These are phyloP conservation scores for Candolleomyces aberdarensis DNA, from an alignment of 768 basidiomycete species.

Conservation along the genomic window DNA sequence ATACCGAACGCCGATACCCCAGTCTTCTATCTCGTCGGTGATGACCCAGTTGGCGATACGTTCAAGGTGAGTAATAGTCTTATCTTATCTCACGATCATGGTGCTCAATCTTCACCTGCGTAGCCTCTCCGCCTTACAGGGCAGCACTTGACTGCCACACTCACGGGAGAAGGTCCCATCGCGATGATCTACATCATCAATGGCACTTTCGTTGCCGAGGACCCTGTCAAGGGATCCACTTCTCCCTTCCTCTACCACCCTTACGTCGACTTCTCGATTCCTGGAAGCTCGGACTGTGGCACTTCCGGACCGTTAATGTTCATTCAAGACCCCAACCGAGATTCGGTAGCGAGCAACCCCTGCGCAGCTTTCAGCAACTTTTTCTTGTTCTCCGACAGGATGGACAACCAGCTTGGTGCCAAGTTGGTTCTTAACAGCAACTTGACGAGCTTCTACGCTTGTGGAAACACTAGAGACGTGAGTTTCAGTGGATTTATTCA, in stretches of 20 bases:
- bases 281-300: conserved; percentile 5
- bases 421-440: conserved; percentile 22
- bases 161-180: neutral
- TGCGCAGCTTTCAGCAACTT: conserved; percentile 21
- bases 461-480: conserved; percentile 19
- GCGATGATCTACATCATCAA: neutral
- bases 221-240: conserved; percentile 9
- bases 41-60: neutral
- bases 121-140: conserved; percentile 20
- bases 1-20: neutral
- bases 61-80: neutral
- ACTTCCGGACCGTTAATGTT: conserved; percentile 8
- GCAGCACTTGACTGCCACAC: neutral
- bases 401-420: conserved; percentile 25
- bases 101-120: neutral
- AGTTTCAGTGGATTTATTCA: conserved; percentile 7
- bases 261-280: conserved; percentile 17
- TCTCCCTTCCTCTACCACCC: conserved; percentile 11
- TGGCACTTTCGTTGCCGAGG: conserved; percentile 5
- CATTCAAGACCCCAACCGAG: neutral
- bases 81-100: neutral
- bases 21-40: neutral
- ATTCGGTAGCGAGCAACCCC: neutral
- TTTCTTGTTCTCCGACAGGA: conserved; percentile 19
- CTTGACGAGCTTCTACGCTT: conserved; percentile 26